phyloP scores from a whole-genome alignment of 129 eudicot genomes.

The Pulicaria dysenterica region DNA sequence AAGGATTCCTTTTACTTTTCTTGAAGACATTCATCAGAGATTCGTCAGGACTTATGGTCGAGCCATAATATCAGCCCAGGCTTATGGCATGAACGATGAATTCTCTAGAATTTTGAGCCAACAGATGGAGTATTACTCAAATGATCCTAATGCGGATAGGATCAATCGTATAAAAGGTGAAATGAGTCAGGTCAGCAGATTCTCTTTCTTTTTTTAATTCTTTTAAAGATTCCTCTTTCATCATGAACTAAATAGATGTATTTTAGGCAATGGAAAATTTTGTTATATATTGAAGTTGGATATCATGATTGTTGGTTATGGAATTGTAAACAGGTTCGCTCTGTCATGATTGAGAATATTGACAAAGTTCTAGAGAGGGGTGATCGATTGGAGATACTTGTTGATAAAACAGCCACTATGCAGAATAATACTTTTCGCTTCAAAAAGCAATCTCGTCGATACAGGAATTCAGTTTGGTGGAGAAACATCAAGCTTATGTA shows the following conservation, averaged over 20 bases:
- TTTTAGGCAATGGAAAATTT: not conserved
- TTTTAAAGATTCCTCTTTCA: not conserved
- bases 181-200: constrained; percentile 77
- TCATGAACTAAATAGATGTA: not conserved
- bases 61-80: constrained; percentile 75
- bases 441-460: constrained; percentile 81
- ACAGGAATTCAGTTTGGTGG: constrained; percentile 92
- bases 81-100: constrained; percentile 94
- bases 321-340: constrained; percentile 54
- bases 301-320: constrained; percentile 8
- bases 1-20: constrained; percentile 87
- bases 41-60: constrained; percentile 87
- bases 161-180: constrained; percentile 78
- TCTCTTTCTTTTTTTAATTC: not conserved
- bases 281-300: not conserved
- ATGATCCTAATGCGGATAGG: constrained; percentile 89
- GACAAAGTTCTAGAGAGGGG: constrained; percentile 88
- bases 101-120: constrained; percentile 85
- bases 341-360: constrained; percentile 87
- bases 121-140: constrained; percentile 85
- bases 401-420: constrained; percentile 78
- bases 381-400: constrained; percentile 88
- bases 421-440: constrained; percentile 81
- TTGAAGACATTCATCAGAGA: constrained; percentile 90
- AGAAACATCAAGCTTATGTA: constrained; percentile 95